Evolutionary conservation across 2,329 filamentous ascomycete species (phyloP), one percentile per base, ranked within the genome.

Genomic region (Aulographum hederae): DNA sequence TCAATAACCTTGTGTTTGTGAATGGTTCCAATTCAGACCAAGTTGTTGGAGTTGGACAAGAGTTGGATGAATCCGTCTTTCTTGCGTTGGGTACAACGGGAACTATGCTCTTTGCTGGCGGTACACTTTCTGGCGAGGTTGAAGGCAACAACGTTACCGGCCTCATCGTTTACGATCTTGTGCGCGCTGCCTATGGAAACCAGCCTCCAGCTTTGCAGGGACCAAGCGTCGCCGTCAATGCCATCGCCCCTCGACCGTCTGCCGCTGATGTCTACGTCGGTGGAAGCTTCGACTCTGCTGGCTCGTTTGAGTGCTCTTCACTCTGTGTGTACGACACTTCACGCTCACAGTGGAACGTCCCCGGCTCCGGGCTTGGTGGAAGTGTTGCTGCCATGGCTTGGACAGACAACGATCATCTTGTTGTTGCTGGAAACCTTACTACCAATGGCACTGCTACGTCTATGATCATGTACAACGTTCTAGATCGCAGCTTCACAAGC

Each of bases 1-100:
- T 94, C 37, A 64, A 82, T 41, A 95, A 94, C 44, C 59, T 98
- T 12, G 62, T 78, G 23, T 69, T 98, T 39, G 70, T 95, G 38
- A 79, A 94, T 50, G 75, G 76, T 27, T 68, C 71, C n/a, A 61
- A 79, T 37, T 62, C 61, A 16, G 60, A 77, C 41, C 58, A 61
- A 3, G 61, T 91, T 12, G 73, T 65, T 17, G 86, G 86, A 6
- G 60, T 94, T 31, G 65, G 67, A 3, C 57, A 66, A 2, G 70
- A 67, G 10, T 53, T 93, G 28, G 67, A 76, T 10, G 57, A 65
- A 4, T 91, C 86, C 0, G 78, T 73, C 0, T 78, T 95, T 48
- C 54, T 74, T 17, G 63, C 84, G 2, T 56, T 95, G 38, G 74
- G 71, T 13, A 57, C 80, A 11, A 60, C 73, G 28, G 67, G 64